Percentiles rank a stretch among this genome's conserved stretches.
These are phyloP conservation scores for Avena atlantica DNA, from an alignment of 176 grass and related monocot species.

Conservation along the genomic window DNA sequence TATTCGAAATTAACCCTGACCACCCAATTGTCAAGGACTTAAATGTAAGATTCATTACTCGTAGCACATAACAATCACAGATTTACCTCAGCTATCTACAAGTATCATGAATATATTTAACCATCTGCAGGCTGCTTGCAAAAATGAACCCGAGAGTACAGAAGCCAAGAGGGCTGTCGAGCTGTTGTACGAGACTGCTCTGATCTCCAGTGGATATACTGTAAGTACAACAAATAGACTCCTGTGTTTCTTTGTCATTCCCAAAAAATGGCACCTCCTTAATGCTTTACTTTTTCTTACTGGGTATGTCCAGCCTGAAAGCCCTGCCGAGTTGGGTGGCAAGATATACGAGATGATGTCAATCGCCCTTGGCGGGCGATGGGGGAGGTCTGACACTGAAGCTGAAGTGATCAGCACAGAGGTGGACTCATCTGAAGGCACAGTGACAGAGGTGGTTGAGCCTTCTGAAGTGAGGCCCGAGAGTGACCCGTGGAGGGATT, in stretches of 20 bases:
- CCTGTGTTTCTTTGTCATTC: neutral
- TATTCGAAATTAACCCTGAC: conserved; percentile 90
- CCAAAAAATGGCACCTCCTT: neutral
- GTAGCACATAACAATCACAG: neutral
- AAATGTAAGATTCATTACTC: conserved; percentile 34
- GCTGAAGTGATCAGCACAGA: conserved; percentile 27
- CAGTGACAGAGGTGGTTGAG: conserved; percentile 65
- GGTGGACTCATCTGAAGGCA: conserved; percentile 15
- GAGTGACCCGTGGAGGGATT: conserved; percentile 92
- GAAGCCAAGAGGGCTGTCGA: conserved; percentile 91
- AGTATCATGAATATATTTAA: neutral
- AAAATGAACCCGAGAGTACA: conserved; percentile 76
- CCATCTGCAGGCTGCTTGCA: conserved; percentile 75
- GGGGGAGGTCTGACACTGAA: conserved; percentile 65
- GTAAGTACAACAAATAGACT: conserved; percentile 48
- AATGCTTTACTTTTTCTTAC: neutral
- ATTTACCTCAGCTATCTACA: neutral
- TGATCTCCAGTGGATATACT: conserved; percentile 98
- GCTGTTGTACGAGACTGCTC: conserved; percentile 82
- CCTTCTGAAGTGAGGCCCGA: conserved; percentile 85
- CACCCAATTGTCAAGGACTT: conserved; percentile 93
- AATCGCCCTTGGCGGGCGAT: conserved; percentile 89
- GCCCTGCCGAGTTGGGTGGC: conserved; percentile 84
- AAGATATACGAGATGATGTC: conserved; percentile 99
- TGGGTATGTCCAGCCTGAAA: conserved; percentile 62